Evolutionary conservation across 1,284 basidiomycete species (phyloP).

Genomic region (Cryptococcus depauperatus): DNA sequence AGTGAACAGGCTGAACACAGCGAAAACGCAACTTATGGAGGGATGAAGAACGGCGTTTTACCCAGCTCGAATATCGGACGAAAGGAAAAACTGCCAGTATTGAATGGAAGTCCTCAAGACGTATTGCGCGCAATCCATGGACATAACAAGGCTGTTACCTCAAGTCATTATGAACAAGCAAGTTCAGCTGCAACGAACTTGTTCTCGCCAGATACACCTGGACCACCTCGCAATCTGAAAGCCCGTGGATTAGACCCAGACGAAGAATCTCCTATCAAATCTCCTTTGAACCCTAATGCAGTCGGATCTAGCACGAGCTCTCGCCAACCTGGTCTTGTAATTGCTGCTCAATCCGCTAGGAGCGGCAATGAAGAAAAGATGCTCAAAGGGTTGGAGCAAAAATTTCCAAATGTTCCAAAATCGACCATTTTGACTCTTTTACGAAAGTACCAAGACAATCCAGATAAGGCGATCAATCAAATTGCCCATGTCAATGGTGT

Average conservation of each 20-base stretch:
- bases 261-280: conserved; percentile 11
- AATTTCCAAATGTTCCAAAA: conserved; percentile 18
- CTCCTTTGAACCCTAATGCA: not conserved
- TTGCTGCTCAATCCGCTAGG: conserved; percentile 7
- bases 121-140: conserved; percentile 13
- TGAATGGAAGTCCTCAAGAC: conserved; percentile 16
- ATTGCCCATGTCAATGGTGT: conserved; percentile 9
- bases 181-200: no score
- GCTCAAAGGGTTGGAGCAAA: conserved; percentile 11
- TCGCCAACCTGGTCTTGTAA: conserved; percentile 12
- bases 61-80: no score
- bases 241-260: conserved; percentile 12
- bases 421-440: conserved; percentile 12
- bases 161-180: no score
- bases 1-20: conserved; percentile 2
- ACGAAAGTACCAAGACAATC: conserved; percentile 12
- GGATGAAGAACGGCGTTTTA: not conserved
- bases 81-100: not conserved
- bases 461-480: conserved; percentile 15
- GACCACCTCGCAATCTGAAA: conserved; percentile 11
- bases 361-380: conserved; percentile 11
- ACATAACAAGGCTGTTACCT: not conserved
- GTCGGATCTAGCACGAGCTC: conserved; percentile 9
- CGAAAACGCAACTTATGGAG: conserved; percentile 1
- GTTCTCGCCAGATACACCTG: conserved; percentile 11